These are phyloP conservation scores for Schizochytrium sp. DNA, from an alignment of 108 stramenopile species.

Conservation along the genomic window DNA sequence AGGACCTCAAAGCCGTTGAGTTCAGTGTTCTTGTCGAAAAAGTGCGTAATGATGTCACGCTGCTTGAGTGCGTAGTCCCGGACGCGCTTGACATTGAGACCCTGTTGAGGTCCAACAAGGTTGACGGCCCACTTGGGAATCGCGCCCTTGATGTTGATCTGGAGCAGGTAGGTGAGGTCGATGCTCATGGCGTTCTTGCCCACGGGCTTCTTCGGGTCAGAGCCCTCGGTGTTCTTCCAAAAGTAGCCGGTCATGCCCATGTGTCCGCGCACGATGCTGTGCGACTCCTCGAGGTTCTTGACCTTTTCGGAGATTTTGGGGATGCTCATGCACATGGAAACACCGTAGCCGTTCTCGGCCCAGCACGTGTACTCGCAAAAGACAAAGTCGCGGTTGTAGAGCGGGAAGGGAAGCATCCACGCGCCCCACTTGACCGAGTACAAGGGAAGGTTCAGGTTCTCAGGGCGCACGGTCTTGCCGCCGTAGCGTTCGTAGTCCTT, in stretches of 20 bases:
- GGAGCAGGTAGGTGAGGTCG: constrained; percentile 6
- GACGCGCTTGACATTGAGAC: constrained; percentile 17
- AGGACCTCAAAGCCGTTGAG: background rate
- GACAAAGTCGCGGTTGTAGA: constrained; percentile 15
- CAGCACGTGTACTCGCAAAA: constrained; percentile 13
- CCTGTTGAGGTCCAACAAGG: constrained; percentile 5
- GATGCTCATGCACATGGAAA: constrained; percentile 18
- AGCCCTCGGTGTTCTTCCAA: constrained; percentile 1
- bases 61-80: constrained; percentile 15
- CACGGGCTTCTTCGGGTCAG: constrained; percentile 11
- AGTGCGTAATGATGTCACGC: background rate
- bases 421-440: constrained; percentile 20
- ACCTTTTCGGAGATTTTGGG: background rate
- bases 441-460: constrained; percentile 7
- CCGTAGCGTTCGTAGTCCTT: constrained; percentile 16
- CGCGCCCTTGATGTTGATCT: constrained; percentile 16
- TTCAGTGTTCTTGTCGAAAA: background rate
- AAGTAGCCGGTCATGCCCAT: constrained; percentile 19
- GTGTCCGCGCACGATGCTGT: background rate
- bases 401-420: constrained; percentile 7
- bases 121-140: constrained; percentile 7
- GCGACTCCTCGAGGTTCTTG: constrained; percentile 19
- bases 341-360: constrained; percentile 15
- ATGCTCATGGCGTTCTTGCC: constrained; percentile 19
- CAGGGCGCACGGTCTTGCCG: background rate